phyloP scores from a whole-genome alignment of 106 monocot genomes.

The Dendrobium huoshanense region DNA sequence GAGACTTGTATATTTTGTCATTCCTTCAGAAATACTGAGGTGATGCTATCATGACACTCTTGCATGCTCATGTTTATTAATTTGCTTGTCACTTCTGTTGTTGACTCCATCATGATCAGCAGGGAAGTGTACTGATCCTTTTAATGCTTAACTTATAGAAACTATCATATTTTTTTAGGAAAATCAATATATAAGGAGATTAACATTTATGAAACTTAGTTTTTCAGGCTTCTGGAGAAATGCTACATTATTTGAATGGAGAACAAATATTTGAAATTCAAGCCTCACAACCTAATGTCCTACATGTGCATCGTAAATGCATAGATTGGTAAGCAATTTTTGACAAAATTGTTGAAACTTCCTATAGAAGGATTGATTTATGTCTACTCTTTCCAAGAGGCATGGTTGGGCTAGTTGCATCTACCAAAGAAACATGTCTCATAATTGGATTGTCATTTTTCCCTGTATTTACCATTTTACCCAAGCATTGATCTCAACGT shows the following conservation, averaged over 20 bases:
- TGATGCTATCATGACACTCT: background rate
- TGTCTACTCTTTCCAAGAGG: background rate
- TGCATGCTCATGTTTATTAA: background rate
- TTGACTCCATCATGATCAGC: background rate
- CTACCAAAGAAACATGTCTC: background rate
- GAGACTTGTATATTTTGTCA: conserved; percentile 19
- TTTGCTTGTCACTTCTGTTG: background rate
- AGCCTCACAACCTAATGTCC: conserved; percentile 9
- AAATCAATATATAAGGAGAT: background rate
- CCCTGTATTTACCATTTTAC: background rate
- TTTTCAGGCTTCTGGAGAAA: conserved; percentile 21
- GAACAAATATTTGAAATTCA: conserved; percentile 4
- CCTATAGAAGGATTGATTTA: background rate
- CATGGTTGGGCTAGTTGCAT: background rate
- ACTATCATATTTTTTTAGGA: background rate
- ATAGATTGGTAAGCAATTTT: conserved; percentile 15
- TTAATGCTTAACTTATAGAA: background rate
- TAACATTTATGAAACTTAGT: background rate
- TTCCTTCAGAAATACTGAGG: conserved; percentile 21
- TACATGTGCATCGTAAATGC: conserved; percentile 24
- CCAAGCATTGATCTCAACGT: background rate
- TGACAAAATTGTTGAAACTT: background rate
- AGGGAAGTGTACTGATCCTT: background rate
- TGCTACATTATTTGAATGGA: conserved; percentile 23
- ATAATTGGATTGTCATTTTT: background rate